Percentiles rank a stretch among this genome's conserved stretches.
phyloP scores from a whole-genome alignment of 1,284 basidiomycete genomes.

The Melampsora americana region DNA sequence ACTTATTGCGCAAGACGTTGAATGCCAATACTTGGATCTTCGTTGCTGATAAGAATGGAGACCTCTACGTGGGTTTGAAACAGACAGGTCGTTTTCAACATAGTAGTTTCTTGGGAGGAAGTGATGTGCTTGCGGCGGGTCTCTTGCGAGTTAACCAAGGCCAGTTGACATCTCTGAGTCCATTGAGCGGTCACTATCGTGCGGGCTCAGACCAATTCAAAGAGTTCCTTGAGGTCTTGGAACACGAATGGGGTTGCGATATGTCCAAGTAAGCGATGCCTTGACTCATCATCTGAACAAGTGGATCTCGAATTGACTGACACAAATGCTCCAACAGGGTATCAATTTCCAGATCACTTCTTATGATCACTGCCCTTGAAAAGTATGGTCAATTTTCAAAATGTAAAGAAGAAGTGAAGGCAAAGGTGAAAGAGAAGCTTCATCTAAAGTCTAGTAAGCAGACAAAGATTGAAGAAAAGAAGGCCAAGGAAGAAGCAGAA shows the following conservation, averaged over 20 bases:
- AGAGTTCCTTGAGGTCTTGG: slow-evolving; percentile 62
- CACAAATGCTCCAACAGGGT: slow-evolving; percentile 27
- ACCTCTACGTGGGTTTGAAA: slow-evolving; percentile 71
- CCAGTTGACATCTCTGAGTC: slow-evolving; percentile 64
- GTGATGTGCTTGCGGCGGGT: slow-evolving; percentile 57
- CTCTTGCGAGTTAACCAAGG: slow-evolving; percentile 67
- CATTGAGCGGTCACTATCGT: slow-evolving; percentile 68
- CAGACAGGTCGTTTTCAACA: slow-evolving; percentile 64
- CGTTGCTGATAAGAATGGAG: slow-evolving; percentile 56
- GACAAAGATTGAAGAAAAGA: slow-evolving; percentile 19
- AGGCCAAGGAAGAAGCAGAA: slow-evolving; percentile 30
- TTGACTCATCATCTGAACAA: not conserved
- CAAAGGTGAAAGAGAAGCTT: slow-evolving; percentile 45
- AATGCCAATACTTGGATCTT: slow-evolving; percentile 47
- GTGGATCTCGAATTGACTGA: not conserved
- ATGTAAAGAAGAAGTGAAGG: slow-evolving; percentile 50
- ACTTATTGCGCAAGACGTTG: slow-evolving; percentile 63
- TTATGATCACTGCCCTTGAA: slow-evolving; percentile 52
- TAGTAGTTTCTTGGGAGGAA: slow-evolving; percentile 64
- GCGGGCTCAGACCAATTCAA: slow-evolving; percentile 67
- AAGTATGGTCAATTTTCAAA: slow-evolving; percentile 54
- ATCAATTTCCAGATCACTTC: slow-evolving; percentile 44
- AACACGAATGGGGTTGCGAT: slow-evolving; percentile 62
- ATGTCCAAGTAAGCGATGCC: slow-evolving; percentile 60
- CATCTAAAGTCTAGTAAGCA: slow-evolving; percentile 46